Conservation (phyloP, 2,329 filamentous ascomycete genomes). For the Fonsecaea multimorphosa region DNA sequence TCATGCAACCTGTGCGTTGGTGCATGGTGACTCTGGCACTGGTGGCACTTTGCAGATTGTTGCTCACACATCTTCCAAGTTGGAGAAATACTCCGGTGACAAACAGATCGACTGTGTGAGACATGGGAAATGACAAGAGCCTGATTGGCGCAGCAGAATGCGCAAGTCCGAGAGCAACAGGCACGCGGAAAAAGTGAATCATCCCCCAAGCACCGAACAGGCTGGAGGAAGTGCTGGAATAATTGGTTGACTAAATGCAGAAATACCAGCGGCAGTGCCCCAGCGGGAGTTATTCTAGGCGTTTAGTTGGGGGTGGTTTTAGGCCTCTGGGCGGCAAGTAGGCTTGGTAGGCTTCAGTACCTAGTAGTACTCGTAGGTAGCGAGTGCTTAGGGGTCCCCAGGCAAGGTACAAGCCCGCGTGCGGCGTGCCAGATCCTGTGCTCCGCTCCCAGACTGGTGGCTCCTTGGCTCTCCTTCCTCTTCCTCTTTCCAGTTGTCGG, state of each 20-base stretch:
- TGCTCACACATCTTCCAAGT: slow-evolving; percentile 1
- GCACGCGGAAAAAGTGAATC: not conserved
- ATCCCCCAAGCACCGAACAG: not conserved
- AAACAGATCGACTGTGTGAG: not conserved
- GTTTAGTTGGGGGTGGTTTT: not conserved
- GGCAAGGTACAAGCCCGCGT: not conserved
- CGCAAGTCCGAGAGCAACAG: not conserved
- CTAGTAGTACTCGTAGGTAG: not conserved
- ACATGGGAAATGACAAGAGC: not conserved
- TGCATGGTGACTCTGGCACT: slow-evolving; percentile 2
- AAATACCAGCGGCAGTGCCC: too few relatives aligned
- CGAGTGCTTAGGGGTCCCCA: not conserved
- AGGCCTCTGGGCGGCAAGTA: not conserved
- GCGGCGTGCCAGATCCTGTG: not conserved
- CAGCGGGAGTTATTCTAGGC: not conserved
- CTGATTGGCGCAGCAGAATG: not conserved
- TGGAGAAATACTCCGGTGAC: slow-evolving; percentile 8
- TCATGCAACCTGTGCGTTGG: not conserved
- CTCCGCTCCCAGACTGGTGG: not conserved
- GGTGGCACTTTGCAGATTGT: not conserved
- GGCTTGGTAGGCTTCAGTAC: slow-evolving; percentile 2
- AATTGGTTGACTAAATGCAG: too few relatives aligned
- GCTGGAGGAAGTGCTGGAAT: not conserved
- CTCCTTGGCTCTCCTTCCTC: slow-evolving; percentile 7
- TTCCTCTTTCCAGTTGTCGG: not conserved